A percentile compares a stretch with the other conserved stretches of the same genome.
phyloP scores from a whole-genome alignment of 1,139 yeast species.

The Saccharomycopsis phalli region DNA sequence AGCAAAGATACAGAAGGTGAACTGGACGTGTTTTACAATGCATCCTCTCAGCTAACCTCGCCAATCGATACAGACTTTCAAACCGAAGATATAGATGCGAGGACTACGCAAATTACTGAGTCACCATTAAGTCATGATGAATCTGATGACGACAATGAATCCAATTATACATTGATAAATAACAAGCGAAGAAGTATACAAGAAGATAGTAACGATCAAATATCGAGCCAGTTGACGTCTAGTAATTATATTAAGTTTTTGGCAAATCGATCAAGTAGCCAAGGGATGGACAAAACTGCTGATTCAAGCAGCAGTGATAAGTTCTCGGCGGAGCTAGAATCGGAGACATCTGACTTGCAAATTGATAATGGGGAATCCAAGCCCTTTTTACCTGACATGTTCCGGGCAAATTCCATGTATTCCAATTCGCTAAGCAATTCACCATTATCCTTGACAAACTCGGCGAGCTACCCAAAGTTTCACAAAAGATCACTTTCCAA shows the following conservation, averaged over 20 bases:
- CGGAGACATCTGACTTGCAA: conserved; percentile 17
- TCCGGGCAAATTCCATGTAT: conserved; percentile 4
- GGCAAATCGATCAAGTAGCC: conserved; percentile 10
- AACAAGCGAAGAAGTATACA: not conserved
- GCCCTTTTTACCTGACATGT: conserved; percentile 19
- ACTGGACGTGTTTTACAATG: conserved; percentile 12
- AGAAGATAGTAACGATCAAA: conserved; percentile 3
- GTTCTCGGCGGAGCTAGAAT: conserved; percentile 14
- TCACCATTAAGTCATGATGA: conserved; percentile 11
- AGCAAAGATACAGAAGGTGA: not conserved
- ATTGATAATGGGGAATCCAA: conserved; percentile 17
- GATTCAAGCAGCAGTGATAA: conserved; percentile 14
- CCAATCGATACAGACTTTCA: conserved; percentile 3
- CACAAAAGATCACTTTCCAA: conserved; percentile 3
- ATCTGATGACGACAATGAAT: conserved; percentile 5
- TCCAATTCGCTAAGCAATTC: not conserved
- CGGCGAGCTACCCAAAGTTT: conserved; percentile 11
- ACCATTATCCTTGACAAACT: conserved; percentile 12
- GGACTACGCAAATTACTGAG: conserved; percentile 19
- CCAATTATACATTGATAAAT: conserved; percentile 12
- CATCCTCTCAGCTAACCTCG: conserved; percentile 5
- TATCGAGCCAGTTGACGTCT: not conserved
- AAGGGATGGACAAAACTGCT: conserved; percentile 1
- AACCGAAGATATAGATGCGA: no score
- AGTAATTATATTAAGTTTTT: conserved; percentile 7